These are phyloP conservation scores for Verticillium isaacii DNA, from an alignment of 2,329 filamentous ascomycete genomes.

Conservation along the genomic window DNA sequence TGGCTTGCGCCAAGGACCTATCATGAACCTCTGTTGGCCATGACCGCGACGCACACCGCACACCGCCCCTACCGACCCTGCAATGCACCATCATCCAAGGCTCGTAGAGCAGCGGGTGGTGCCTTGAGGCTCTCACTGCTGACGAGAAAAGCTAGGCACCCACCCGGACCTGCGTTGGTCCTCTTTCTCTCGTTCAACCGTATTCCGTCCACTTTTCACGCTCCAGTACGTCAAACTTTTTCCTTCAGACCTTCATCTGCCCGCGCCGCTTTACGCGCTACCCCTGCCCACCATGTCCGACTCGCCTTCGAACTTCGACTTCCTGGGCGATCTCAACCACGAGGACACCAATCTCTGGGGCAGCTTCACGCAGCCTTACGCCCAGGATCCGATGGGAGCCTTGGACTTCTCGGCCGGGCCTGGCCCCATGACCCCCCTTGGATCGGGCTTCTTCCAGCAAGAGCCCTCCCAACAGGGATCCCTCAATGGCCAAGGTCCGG, in stretches of 20 bases:
- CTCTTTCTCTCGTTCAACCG: neutral
- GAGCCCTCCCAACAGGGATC: accelerated
- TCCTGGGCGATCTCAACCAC: conserved; percentile 3
- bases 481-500: too few relatives aligned
- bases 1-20: conserved; percentile 10
- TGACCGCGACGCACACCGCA: neutral
- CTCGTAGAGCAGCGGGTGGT: neutral
- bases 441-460: neutral
- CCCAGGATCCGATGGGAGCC: conserved; percentile 1
- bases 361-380: neutral
- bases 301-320: conserved; percentile 9
- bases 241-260: neutral
- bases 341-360: conserved; percentile 4
- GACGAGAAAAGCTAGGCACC: conserved; percentile 4
- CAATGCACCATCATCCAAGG: too few relatives aligned
- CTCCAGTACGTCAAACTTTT: neutral
- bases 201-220: conserved; percentile 14
- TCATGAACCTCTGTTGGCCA: conserved; percentile 1
- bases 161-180: neutral
- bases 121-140: neutral
- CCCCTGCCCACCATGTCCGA: conserved; percentile 18
- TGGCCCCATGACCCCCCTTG: neutral
- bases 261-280: neutral
- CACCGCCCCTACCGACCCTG: too few relatives aligned
- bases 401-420: conserved; percentile 5